Percentiles rank a stretch among this genome's conserved stretches.
Conservation (phyloP, 2,329 filamentous ascomycete species). For the Massarina eburnea region DNA sequence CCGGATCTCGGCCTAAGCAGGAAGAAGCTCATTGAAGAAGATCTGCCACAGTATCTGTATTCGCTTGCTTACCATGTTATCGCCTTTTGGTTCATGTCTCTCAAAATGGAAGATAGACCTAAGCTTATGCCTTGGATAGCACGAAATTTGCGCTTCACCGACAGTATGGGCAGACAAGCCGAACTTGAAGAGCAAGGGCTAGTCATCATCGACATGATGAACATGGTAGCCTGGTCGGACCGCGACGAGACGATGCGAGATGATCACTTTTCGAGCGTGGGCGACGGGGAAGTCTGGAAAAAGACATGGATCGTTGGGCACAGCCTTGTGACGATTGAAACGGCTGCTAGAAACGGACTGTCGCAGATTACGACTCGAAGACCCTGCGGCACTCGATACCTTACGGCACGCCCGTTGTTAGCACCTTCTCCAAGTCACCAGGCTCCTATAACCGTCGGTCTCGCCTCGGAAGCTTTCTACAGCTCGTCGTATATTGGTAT, state of each 20-base stretch:
- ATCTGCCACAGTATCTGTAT: constrained; percentile 90
- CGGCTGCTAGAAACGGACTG: constrained; percentile 66
- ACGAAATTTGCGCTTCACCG: constrained; percentile 76
- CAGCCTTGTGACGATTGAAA: constrained; percentile 73
- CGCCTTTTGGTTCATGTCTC: constrained; percentile 91
- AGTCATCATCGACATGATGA: constrained; percentile 94
- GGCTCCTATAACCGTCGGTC: constrained; percentile 42
- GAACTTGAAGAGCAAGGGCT: constrained; percentile 86
- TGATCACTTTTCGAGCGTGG: constrained; percentile 63
- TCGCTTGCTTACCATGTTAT: constrained; percentile 93
- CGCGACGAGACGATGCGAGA: constrained; percentile 74
- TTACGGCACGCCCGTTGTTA: constrained; percentile 41
- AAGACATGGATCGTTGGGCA: constrained; percentile 74
- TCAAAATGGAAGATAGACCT: constrained; percentile 81
- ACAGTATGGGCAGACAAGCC: constrained; percentile 71
- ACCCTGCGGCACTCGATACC: constrained; percentile 53
- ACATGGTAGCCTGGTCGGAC: constrained; percentile 82
- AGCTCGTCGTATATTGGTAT: constrained; percentile 60
- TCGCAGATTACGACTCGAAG: constrained; percentile 72
- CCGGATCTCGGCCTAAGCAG: constrained; percentile 37
- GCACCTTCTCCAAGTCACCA: constrained; percentile 45
- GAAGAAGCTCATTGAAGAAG: constrained; percentile 59
- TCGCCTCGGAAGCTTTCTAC: constrained; percentile 45
- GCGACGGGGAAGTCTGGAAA: constrained; percentile 67
- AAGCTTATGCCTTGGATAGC: constrained; percentile 89